Evolutionary conservation across 495 filamentous ascomycete species (phyloP).

Genomic region (Penicillium canariense): DNA sequence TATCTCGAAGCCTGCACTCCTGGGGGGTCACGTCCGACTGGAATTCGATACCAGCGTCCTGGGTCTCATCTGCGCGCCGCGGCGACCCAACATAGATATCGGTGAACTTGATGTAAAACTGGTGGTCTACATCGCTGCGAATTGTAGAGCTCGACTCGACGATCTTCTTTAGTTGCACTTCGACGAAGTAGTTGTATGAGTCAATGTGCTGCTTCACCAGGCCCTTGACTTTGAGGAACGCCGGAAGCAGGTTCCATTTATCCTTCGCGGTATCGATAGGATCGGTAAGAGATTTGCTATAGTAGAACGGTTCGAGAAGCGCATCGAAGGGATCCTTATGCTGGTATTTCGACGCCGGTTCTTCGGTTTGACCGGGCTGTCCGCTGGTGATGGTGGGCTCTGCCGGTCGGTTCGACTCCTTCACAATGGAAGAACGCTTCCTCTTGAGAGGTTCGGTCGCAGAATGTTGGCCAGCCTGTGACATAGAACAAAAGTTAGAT

Average conservation of each 20-base stretch:
- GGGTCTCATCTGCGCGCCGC: constrained; percentile 66
- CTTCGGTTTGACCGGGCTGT: constrained; percentile 1
- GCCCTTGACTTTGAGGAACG: constrained; percentile 96
- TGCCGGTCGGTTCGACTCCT: constrained; percentile 10
- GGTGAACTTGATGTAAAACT: constrained; percentile 84
- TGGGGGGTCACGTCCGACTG: constrained; percentile 70
- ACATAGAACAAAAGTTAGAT: background rate
- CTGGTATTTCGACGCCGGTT: constrained; percentile 28
- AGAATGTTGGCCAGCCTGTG: constrained; percentile 5
- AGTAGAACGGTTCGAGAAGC: constrained; percentile 91
- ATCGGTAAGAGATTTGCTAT: constrained; percentile 88
- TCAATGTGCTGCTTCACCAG: constrained; percentile 97
- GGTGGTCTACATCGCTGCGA: constrained; percentile 81
- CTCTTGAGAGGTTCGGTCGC: constrained; percentile 10
- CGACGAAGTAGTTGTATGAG: constrained; percentile 96
- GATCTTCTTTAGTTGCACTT: constrained; percentile 93
- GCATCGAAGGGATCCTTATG: constrained; percentile 68
- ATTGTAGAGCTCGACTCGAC: constrained; percentile 83
- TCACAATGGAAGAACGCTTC: constrained; percentile 20
- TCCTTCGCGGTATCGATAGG: constrained; percentile 90
- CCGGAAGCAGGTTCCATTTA: constrained; percentile 95
- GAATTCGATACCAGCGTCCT: constrained; percentile 54
- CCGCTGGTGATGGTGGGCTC: constrained; percentile 6
- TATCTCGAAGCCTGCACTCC: constrained; percentile 92
- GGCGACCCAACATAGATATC: constrained; percentile 83